A percentile compares a stretch with the other conserved stretches of the same genome.
These are phyloP conservation scores for Sarocladium brachiariae DNA, from an alignment of 2,329 filamentous ascomycete genomes.

Conservation along the genomic window DNA sequence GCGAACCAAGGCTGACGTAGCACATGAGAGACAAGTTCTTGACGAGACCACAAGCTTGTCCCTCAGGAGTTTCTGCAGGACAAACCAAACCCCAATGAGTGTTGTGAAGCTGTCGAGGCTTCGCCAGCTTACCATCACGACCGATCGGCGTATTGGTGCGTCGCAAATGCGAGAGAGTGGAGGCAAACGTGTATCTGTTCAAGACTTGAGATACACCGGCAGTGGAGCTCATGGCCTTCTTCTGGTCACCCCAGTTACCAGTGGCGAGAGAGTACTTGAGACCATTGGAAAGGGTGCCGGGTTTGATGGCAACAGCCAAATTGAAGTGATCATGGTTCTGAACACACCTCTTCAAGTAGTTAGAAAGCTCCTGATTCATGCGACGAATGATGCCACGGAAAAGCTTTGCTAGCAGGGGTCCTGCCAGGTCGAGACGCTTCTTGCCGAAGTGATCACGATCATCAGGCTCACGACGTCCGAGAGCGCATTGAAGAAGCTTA, in stretches of 20 bases:
- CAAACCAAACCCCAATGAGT: slow-evolving; percentile 98
- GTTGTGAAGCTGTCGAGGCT: slow-evolving; percentile 95
- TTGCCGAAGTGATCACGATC: slow-evolving; percentile 99
- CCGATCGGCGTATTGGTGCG: slow-evolving; percentile 97
- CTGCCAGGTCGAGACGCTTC: slow-evolving; percentile 93
- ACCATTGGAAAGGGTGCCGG: slow-evolving; percentile 83
- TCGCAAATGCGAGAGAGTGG: slow-evolving; percentile 91
- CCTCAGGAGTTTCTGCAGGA: slow-evolving; percentile 94
- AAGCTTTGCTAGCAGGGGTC: slow-evolving; percentile 88
- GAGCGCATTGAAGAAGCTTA: slow-evolving; percentile 83
- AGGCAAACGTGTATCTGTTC: slow-evolving; percentile 96
- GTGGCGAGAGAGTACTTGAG: slow-evolving; percentile 96
- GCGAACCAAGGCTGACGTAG: slow-evolving; percentile 92
- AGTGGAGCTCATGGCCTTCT: slow-evolving; percentile 91
- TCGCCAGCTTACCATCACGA: slow-evolving; percentile 95
- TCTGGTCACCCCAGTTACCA: slow-evolving; percentile 99
- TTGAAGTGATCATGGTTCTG: slow-evolving; percentile 87
- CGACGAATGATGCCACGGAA: slow-evolving; percentile 90
- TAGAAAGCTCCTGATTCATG: slow-evolving; percentile 83
- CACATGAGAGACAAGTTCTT: slow-evolving; percentile 99
- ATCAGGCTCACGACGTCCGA: slow-evolving; percentile 88
- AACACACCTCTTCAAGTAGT: slow-evolving; percentile 86
- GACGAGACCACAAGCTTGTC: slow-evolving; percentile 94
- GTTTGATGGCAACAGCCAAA: slow-evolving; percentile 83
- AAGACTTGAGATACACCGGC: slow-evolving; percentile 97